Evolutionary conservation across 176 grass and related monocot genomes (phyloP).

Genomic region (Oryza meyeriana): DNA sequence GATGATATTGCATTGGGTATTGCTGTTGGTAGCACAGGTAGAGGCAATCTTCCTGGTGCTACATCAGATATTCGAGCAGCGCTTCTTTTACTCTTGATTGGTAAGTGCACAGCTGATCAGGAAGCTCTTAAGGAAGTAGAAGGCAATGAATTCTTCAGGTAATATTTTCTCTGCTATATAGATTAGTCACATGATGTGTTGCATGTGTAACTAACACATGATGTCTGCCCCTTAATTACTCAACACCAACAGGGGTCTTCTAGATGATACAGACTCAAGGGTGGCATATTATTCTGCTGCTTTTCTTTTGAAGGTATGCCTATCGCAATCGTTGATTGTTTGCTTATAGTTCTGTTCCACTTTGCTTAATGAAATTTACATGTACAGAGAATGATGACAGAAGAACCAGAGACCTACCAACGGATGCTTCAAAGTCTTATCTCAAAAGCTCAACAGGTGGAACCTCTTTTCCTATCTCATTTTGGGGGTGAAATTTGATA

Average conservation of each 20-base stretch:
- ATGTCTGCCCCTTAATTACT: constrained; percentile 20
- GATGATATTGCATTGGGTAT: constrained; percentile 98
- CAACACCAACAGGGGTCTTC: constrained; percentile 63
- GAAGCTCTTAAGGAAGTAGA: constrained; percentile 88
- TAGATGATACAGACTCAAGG: constrained; percentile 94
- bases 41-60: constrained; percentile 94
- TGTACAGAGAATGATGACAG: constrained; percentile 94
- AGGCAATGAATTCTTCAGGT: constrained; percentile 99
- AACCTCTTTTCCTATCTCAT: neutral
- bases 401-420: constrained; percentile 91
- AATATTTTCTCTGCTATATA: constrained; percentile 27
- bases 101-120: constrained; percentile 94
- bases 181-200: neutral
- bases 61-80: constrained; percentile 97
- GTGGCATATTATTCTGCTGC: constrained; percentile 99
- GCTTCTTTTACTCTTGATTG: constrained; percentile 88
- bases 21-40: constrained; percentile 94
- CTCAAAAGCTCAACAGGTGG: constrained; percentile 94
- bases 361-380: constrained; percentile 25
- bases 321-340: constrained; percentile 24
- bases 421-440: constrained; percentile 95
- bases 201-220: constrained; percentile 15
- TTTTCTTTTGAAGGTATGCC: constrained; percentile 91
- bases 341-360: constrained; percentile 8
- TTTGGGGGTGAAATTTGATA: neutral